Evolutionary conservation across 345 rosid species (phyloP), one percentile per base, ranked within the genome.

Genomic region (Arabidopsis thaliana): DNA sequence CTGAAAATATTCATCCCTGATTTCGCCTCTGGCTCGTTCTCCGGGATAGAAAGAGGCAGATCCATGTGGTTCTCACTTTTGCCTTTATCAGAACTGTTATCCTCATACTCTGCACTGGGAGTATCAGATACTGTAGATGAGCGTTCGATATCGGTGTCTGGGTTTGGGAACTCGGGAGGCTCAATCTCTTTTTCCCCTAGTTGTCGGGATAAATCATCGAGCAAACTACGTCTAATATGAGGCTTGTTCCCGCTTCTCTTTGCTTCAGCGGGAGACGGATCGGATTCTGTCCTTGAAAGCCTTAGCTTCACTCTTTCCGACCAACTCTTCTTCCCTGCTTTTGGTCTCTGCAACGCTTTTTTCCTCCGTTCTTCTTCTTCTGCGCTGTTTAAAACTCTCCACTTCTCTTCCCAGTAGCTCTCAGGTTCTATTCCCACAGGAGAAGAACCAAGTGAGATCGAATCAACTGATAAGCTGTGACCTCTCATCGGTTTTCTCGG

Each of bases 321-420:
- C 98, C 98, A 91, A 55, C 96, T 80, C 59, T 82, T 94, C 74
- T 79, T 89, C 77, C 51, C 81, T 4, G 75, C 72, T 50, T 65
- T 78, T 0, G 81, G 82, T 44, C 46, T 81, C 72, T 69, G 72
- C 58, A 83, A 79, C 6, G 40, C 86, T 50, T 71, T 72, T 45
- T 59, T 68, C 76, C 45, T 74, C 33, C 80, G 78, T 74, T 68
- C 81, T 59, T 64, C 81, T 73, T 78, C 82, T 79, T 84, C 97
- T 38, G 86, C 87, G 40, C 86, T 84, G 77, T 89, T 90, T 75
- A 84, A 37, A 73, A 82, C 87, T 80, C 96, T 89, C 98, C 98
- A 94, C 72, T 82, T 88, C 79, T 86, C 98, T 84, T 94, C 98
- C 98, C 98, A 94, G 55, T 94, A 94, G 85, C 93, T 89, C 60